These are phyloP conservation scores for Collariella sp. DNA, from an alignment of 495 filamentous ascomycete species.

Conservation along the genomic window DNA sequence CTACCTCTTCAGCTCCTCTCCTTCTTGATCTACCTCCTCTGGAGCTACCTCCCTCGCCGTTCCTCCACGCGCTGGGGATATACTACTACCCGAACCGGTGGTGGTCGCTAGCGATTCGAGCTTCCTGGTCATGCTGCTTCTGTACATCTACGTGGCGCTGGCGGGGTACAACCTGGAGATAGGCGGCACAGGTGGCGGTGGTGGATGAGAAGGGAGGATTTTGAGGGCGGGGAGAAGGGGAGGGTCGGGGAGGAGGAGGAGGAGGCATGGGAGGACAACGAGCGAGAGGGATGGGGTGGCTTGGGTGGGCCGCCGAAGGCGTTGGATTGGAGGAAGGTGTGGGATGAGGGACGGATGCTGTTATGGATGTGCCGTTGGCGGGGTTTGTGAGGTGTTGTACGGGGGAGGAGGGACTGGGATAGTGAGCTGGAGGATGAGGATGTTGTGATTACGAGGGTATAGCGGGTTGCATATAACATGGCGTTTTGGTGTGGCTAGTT, in stretches of 20 bases:
- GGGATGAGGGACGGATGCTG: conserved; percentile 93
- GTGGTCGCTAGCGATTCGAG: conserved; percentile 88
- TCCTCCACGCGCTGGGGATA: conserved; percentile 87
- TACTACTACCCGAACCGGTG: conserved; percentile 95
- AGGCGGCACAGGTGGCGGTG: conserved; percentile 74
- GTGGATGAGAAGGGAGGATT: conserved; percentile 64
- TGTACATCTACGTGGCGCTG: conserved; percentile 91
- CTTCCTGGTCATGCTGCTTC: conserved; percentile 78
- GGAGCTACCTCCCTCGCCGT: conserved; percentile 90
- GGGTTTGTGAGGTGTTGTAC: conserved; percentile 94
- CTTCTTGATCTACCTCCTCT: conserved; percentile 86
- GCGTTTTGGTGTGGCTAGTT: background rate
- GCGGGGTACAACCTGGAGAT: conserved; percentile 85
- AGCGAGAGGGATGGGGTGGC: conserved; percentile 36
- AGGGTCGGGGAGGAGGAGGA: conserved; percentile 32
- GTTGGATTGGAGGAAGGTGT: conserved; percentile 68
- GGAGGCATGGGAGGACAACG: conserved; percentile 41
- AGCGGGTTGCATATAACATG: background rate
- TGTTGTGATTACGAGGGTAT: conserved; percentile 12
- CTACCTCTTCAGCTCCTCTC: conserved; percentile 71
- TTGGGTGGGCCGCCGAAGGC: background rate
- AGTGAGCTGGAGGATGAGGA: conserved; percentile 13
- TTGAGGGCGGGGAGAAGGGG: conserved; percentile 33
- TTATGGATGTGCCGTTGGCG: conserved; percentile 93
- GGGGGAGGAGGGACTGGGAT: conserved; percentile 41